These are phyloP conservation scores for Coniella vitis DNA, from an alignment of 2,329 filamentous ascomycete species.

Conservation along the genomic window DNA sequence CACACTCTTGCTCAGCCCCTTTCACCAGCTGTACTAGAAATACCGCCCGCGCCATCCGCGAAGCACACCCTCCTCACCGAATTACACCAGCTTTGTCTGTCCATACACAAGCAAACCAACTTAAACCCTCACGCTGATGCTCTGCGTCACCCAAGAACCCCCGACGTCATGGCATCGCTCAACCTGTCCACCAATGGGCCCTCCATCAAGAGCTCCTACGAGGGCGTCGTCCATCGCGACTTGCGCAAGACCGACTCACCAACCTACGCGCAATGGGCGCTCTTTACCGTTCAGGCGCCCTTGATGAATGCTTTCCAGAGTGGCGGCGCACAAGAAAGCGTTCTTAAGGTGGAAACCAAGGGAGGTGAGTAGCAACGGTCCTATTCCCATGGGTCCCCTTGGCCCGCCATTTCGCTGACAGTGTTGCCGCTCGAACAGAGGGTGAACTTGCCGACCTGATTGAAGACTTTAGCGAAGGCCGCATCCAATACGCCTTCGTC, in stretches of 20 bases:
- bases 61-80: background rate
- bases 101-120: slow-evolving; percentile 6
- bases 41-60: background rate
- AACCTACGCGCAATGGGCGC: slow-evolving; percentile 85
- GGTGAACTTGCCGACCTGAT: slow-evolving; percentile 84
- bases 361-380: slow-evolving; percentile 54
- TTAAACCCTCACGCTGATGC: slow-evolving; percentile 8
- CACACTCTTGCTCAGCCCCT: slow-evolving; percentile 14
- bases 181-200: slow-evolving; percentile 74
- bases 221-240: slow-evolving; percentile 48
- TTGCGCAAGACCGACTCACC: slow-evolving; percentile 56
- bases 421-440: slow-evolving; percentile 48
- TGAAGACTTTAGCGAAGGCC: slow-evolving; percentile 94
- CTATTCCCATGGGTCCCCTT: background rate
- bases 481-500: slow-evolving; percentile 93
- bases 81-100: background rate
- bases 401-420: slow-evolving; percentile 15
- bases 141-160: slow-evolving; percentile 9
- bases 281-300: slow-evolving; percentile 89
- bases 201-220: slow-evolving; percentile 77
- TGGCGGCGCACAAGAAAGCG: slow-evolving; percentile 78
- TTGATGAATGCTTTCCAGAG: slow-evolving; percentile 92
- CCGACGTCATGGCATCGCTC: slow-evolving; percentile 62
- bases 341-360: slow-evolving; percentile 87
- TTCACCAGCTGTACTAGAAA: background rate